Percentiles rank a stretch among this genome's conserved stretches.
Evolutionary conservation across 129 eudicot genomes (phyloP).

Genomic region (Daucus carota): DH1_v3.0 NC_030386.2:35684001-35684500

Average conservation of each 20-base stretch:
- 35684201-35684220: background rate
- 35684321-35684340: background rate
- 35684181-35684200: background rate
- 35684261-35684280: background rate
- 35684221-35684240: background rate
- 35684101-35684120: background rate
- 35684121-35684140: background rate
- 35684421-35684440: no score
- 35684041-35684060: slow-evolving; percentile 63
- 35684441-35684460: no score
- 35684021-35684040: slow-evolving; percentile 83
- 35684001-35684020: slow-evolving; percentile 49
- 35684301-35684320: background rate
- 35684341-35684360: no score
- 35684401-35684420: background rate
- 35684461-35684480: background rate
- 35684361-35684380: background rate
- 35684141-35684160: background rate
- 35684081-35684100: background rate
- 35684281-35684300: background rate
- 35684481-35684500: no score
- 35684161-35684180: background rate
- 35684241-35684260: background rate
- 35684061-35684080: slow-evolving; percentile 46
- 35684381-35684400: background rate